Percentiles rank a stretch among this genome's conserved stretches.
Evolutionary conservation across 495 filamentous ascomycete species (phyloP).

Genomic region (Xylaria cubensis): DNA sequence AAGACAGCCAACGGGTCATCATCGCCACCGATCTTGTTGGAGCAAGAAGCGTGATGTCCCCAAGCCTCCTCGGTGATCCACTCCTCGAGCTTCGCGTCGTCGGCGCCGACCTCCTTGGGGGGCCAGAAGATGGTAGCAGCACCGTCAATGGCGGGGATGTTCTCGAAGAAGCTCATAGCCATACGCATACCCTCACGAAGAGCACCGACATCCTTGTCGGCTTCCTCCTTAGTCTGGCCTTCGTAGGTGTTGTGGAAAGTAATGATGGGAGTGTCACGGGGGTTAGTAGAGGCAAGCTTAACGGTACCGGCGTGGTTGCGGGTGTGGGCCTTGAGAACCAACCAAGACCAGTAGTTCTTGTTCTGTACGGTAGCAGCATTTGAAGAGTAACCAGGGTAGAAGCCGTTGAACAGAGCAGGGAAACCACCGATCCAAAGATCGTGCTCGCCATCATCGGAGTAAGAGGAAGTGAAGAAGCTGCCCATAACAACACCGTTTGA

Average conservation of each 20-base stretch:
- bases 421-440: constrained; percentile 63
- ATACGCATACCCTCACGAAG: constrained; percentile 53
- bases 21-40: constrained; percentile 63
- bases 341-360: constrained; percentile 55
- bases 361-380: constrained; percentile 36
- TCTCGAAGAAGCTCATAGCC: constrained; percentile 45
- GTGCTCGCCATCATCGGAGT: constrained; percentile 44
- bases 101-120: constrained; percentile 46
- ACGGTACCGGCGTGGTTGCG: constrained; percentile 61
- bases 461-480: constrained; percentile 54
- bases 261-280: constrained; percentile 61
- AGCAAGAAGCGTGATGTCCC: constrained; percentile 67
- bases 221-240: constrained; percentile 31
- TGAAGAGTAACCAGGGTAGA: constrained; percentile 52
- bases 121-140: constrained; percentile 58
- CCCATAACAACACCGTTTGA: constrained; percentile 55
- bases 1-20: constrained; percentile 63
- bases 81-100: constrained; percentile 49
- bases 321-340: constrained; percentile 58
- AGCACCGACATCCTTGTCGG: constrained; percentile 48
- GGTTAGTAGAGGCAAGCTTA: constrained; percentile 55
- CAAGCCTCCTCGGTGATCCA: constrained; percentile 61
- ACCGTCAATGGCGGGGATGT: constrained; percentile 57
- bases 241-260: constrained; percentile 63
- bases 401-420: constrained; percentile 60